Base-by-base conservation (phyloP, 1,284 basidiomycete species). In the Trametes versicolor region DNA sequence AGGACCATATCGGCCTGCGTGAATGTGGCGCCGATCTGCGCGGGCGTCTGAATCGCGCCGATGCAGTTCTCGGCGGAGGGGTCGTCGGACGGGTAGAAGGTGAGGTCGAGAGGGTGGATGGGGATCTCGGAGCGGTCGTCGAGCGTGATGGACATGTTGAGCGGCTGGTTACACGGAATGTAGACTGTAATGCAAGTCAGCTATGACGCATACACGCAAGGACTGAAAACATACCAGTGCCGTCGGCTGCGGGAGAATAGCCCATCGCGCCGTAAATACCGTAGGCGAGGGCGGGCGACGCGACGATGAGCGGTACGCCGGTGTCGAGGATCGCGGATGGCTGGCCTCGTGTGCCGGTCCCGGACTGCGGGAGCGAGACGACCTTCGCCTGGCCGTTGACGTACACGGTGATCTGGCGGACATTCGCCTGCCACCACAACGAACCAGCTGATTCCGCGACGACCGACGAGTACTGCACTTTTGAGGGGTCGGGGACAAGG, bases 251-350 rank as follows among this genome's bases (percentile, higher is more conserved):
- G 1, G 90, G 90, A 8, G 76, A 72, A 21, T 92, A 78, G 2
- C 87, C 89, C 56, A 91, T 75, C 4, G 90, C 88, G n/a, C 91
- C 91, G 66, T 92, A 93, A n/a, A 93, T 89, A 6, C 81, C 90
- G 70, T 93, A 89, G 17, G 91, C 87, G n/a, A 93, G 81, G 1
- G 71, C 58, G 2, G 79, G 77, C 0, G 85, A 86, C 4, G 89
- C 83, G 1, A 93, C 74, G 60, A 93, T 91, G 23, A 84, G 68
- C 0, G 91, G 89, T 0, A 87, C 82, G 1, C 91, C 91, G 0
- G 87, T 85, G 73, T 93, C 91, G 29, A 92, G 74, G n/a, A 91
- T 82, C 4, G 89, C 91, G 43, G 82, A 84, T 0, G 88, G 88
- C 41, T 77, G 82, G 13, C 72, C 7, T 72, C 74, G 12, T 12